Evolutionary conservation across 2,329 filamentous ascomycete species (phyloP).

Genomic region (Fusarium oxysporum): DNA sequence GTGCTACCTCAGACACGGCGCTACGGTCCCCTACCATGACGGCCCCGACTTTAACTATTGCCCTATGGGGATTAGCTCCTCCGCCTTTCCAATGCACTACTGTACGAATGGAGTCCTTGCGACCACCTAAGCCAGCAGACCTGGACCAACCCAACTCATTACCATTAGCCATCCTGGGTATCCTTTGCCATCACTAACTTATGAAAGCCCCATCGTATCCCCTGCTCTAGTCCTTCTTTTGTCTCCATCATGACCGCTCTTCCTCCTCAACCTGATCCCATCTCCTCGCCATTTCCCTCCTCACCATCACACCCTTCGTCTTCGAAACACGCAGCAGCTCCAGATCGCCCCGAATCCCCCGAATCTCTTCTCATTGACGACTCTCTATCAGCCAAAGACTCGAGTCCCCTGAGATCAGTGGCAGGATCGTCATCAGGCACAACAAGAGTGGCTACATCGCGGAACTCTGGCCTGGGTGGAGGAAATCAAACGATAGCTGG

Average conservation of each 20-base stretch:
- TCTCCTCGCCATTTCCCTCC: conserved; percentile 25
- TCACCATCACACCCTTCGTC: conserved; percentile 19
- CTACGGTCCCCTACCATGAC: conserved; percentile 30
- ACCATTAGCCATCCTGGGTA: conserved; percentile 10
- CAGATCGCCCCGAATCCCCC: conserved; percentile 12
- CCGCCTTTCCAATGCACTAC: conserved; percentile 37
- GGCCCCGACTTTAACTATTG: conserved; percentile 29
- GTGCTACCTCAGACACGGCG: conserved; percentile 14
- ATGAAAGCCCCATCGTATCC: conserved; percentile 40
- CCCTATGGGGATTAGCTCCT: conserved; percentile 30
- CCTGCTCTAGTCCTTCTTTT: conserved; percentile 37
- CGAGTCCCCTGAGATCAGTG: conserved; percentile 11
- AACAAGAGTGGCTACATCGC: conserved; percentile 10
- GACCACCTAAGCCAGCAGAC: conserved; percentile 32
- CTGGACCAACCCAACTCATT: conserved; percentile 22
- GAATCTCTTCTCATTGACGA: conserved; percentile 22
- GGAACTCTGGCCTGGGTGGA: conserved; percentile 15
- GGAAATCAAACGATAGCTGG: conserved; percentile 33
- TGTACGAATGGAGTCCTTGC: conserved; percentile 35
- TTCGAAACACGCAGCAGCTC: conserved; percentile 16
- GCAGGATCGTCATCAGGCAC: conserved; percentile 18
- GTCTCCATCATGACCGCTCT: conserved; percentile 42
- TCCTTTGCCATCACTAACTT: conserved; percentile 36
- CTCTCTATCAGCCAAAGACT: conserved; percentile 10
- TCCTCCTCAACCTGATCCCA: conserved; percentile 33